phyloP scores from a whole-genome alignment of 176 grass and related monocot species.

The Miscanthus lutarioriparius region DNA sequence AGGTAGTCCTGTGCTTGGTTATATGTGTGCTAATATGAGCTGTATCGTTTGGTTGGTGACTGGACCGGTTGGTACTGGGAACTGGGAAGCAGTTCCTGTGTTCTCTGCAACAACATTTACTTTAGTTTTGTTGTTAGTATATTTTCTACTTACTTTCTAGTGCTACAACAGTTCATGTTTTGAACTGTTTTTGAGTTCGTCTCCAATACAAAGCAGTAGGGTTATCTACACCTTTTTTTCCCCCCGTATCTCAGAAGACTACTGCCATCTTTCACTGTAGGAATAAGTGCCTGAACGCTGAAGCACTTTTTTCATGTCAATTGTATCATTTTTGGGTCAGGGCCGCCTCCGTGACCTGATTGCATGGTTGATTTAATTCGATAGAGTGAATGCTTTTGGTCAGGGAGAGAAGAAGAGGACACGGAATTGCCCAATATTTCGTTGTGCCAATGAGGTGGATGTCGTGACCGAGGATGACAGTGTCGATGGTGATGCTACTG shows the following conservation, averaged over 20 bases:
- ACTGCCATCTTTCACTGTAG: too few species aligned
- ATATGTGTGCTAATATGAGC: not conserved
- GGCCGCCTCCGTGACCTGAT: too few species aligned
- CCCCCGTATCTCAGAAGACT: too few species aligned
- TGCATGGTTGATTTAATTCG: not conserved
- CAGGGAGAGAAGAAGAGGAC: not conserved
- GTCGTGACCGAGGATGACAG: conserved; percentile 16
- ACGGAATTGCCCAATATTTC: not conserved
- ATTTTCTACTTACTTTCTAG: not conserved
- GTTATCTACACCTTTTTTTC: too few species aligned
- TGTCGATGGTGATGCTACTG: not conserved
- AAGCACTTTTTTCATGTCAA: too few species aligned
- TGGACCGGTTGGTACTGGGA: not conserved
- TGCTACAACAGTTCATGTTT: not conserved
- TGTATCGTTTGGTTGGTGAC: not conserved
- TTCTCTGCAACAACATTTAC: not conserved
- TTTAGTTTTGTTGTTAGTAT: not conserved
- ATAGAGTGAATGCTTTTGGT: not conserved
- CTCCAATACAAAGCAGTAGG: too few species aligned
- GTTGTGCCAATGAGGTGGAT: conserved; percentile 19
- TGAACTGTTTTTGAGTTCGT: not conserved
- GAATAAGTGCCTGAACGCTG: too few species aligned
- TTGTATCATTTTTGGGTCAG: too few species aligned
- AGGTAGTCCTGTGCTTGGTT: not conserved
- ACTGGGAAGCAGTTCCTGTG: not conserved